Evolutionary conservation across 2,329 filamentous ascomycete species (phyloP), one percentile per base, ranked within the genome.

Genomic region (Claviceps sp.): DNA sequence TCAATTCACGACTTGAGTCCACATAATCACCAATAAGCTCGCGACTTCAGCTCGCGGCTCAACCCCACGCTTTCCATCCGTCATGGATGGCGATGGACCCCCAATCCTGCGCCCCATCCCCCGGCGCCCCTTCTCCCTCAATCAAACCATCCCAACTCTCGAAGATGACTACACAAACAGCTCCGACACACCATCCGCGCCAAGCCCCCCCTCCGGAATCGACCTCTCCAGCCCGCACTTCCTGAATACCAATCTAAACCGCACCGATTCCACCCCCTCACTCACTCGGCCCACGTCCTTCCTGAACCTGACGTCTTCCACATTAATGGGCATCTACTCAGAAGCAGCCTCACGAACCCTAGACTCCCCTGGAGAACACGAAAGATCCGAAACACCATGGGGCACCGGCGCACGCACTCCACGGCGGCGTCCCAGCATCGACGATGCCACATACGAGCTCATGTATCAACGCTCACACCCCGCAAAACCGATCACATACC

Each of bases 301-400:
- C 53, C 73, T 89, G 62, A 95, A 96, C 64, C 76, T 98, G 55
- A 95, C 88, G 4, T 84, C 86, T 9, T 90, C 88, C 2, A 95
- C 93, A 0, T 78, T 98, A 5, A 86, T 85, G 59, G 91, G 93
- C 51, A 98, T 98, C 61, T 98, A 95, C 72, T 83, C 82, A 11
- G 82, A 81, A 6, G 79, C 79, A 1, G 79, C 79, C 1, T 75
- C 77, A 37, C 78, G 53, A 72, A 77, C 45, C 67, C 41, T 48
- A 38, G 69, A 76, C 58, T 66, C 72, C 61, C 63, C 64, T 53
- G 65, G 61, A 16, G 64, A 69, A 44, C 57, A 62, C 54, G 79
- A 81, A 57, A 81, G 83, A 55, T 67, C 75, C 3, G 72, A 76
- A 52, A 89, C 85, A 11, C 88, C 88, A 2, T 93, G 85, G 84